Evolutionary conservation across 257 asterid species (phyloP).

Genomic region (Sherardia arvensis): DNA sequence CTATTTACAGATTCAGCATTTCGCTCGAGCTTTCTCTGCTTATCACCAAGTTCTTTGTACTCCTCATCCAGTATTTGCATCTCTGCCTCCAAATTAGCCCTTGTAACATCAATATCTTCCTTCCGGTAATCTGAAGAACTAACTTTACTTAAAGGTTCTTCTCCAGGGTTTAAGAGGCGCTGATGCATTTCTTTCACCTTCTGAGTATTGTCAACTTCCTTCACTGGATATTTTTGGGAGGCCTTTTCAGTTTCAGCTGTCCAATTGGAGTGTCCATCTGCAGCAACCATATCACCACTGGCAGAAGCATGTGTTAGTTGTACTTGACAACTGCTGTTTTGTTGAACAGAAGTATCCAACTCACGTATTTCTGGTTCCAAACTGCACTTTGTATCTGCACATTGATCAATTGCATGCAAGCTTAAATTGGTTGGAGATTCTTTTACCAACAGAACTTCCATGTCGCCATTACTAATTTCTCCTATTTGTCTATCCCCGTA

Average conservation of each 20-base stretch:
- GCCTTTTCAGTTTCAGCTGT: constrained; percentile 14
- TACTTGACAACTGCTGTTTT: constrained; percentile 13
- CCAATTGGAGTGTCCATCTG: constrained; percentile 16
- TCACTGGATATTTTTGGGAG: constrained; percentile 23
- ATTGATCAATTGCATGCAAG: constrained; percentile 14
- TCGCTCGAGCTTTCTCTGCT: constrained; percentile 76
- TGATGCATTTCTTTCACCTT: constrained; percentile 23
- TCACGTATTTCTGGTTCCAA: constrained; percentile 18
- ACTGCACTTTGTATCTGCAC: constrained; percentile 17
- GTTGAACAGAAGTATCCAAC: constrained; percentile 16
- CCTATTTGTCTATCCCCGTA: constrained; percentile 18
- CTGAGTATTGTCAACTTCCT: constrained; percentile 17
- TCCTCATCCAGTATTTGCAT: constrained; percentile 49
- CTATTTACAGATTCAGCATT: constrained; percentile 84
- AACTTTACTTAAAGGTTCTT: constrained; percentile 14
- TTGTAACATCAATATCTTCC: constrained; percentile 28
- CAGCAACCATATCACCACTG: constrained; percentile 15
- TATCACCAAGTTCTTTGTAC: constrained; percentile 56
- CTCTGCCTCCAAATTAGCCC: constrained; percentile 59
- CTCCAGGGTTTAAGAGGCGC: constrained; percentile 18
- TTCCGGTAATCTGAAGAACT: constrained; percentile 18
- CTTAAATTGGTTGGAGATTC: constrained; percentile 7
- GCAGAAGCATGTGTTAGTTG: constrained; percentile 17
- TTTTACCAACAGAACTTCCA: constrained; percentile 7
- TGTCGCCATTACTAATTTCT: constrained; percentile 12